Evolutionary conservation across 108 stramenopile genomes (phyloP).

Genomic region (Nitzschia palea): DNA sequence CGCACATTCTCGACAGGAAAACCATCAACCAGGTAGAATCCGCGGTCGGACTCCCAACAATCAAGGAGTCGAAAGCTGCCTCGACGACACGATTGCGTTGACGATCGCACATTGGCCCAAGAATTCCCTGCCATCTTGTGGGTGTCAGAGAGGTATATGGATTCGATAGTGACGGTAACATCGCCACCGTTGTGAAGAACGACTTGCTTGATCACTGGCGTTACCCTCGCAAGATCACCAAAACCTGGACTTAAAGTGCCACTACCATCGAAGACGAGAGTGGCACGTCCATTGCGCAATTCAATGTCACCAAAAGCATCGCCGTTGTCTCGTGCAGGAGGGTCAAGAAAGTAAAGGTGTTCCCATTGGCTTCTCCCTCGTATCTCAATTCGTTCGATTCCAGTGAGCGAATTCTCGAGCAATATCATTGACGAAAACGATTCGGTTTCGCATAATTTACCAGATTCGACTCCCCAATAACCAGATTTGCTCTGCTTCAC

Average conservation of each 20-base stretch:
- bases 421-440: conserved; percentile 57
- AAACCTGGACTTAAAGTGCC: background rate
- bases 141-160: conserved; percentile 44
- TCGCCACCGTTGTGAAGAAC: conserved; percentile 70
- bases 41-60: conserved; percentile 37
- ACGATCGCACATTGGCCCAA: conserved; percentile 15
- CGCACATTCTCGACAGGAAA: conserved; percentile 23
- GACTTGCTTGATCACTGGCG: conserved; percentile 58
- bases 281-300: conserved; percentile 60
- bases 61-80: conserved; percentile 48
- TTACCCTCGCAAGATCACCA: background rate
- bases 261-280: conserved; percentile 69
- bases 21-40: conserved; percentile 6
- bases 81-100: conserved; percentile 27
- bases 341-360: conserved; percentile 66
- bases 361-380: conserved; percentile 63
- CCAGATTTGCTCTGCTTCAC: conserved; percentile 17
- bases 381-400: conserved; percentile 66
- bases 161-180: conserved; percentile 34
- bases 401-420: conserved; percentile 84
- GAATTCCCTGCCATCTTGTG: conserved; percentile 31
- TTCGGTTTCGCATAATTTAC: conserved; percentile 26
- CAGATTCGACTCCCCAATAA: conserved; percentile 5
- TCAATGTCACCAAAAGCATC: conserved; percentile 67
- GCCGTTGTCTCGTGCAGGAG: conserved; percentile 24